phyloP scores from a whole-genome alignment of 1,284 basidiomycete species.

The Trichosporon sp. region DNA sequence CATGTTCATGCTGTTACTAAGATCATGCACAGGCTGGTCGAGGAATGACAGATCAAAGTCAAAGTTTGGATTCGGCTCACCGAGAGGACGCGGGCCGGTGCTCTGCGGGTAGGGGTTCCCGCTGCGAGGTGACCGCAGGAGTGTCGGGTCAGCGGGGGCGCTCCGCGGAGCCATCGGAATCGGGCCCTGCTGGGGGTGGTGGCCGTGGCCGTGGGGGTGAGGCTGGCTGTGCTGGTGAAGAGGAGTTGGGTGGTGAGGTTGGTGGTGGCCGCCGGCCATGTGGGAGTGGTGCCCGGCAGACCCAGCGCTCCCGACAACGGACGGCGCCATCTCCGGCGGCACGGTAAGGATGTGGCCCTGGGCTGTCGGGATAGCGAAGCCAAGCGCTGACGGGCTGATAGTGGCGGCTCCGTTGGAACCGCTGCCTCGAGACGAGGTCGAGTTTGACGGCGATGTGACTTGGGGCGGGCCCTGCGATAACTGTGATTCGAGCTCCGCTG shows the following conservation, averaged over 20 bases:
- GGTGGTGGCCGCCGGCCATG: not conserved
- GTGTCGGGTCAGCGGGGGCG: not conserved
- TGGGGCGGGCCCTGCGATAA: slow-evolving; percentile 12
- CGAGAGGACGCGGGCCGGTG: slow-evolving; percentile 19
- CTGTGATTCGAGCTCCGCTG: slow-evolving; percentile 21
- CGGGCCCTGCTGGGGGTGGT: not conserved
- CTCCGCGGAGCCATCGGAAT: not conserved
- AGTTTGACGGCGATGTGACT: not conserved
- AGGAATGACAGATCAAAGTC: slow-evolving; percentile 24
- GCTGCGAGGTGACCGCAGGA: not conserved
- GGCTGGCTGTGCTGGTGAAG: not conserved
- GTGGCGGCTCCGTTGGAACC: slow-evolving; percentile 3
- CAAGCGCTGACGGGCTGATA: slow-evolving; percentile 9
- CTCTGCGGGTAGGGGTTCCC: slow-evolving; percentile 16
- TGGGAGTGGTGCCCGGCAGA: not conserved
- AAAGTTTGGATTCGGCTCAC: slow-evolving; percentile 15
- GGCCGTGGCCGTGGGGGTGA: not conserved
- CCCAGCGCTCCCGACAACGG: not conserved
- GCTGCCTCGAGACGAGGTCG: not conserved
- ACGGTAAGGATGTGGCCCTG: not conserved
- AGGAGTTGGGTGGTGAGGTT: not conserved
- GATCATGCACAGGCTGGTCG: slow-evolving; percentile 19
- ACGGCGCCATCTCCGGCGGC: not conserved
- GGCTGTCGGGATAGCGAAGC: slow-evolving; percentile 7
- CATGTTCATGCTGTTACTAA: slow-evolving; percentile 13